phyloP scores from a whole-genome alignment of 257 asterid species.

The Solanum chmielewskii region DNA sequence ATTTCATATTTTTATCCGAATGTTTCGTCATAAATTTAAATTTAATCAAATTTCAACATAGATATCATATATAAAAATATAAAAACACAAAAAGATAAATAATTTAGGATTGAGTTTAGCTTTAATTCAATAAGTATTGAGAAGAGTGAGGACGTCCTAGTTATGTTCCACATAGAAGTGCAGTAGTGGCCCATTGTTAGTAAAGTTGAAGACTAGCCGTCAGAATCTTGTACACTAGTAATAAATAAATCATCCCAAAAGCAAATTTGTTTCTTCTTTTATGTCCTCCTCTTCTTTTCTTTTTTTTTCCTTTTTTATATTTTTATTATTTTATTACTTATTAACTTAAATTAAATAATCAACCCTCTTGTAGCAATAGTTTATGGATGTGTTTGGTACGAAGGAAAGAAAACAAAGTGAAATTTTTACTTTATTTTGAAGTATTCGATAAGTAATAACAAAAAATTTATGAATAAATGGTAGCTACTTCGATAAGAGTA shows the following conservation, averaged over 20 bases:
- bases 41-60: accelerated
- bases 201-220: neutral
- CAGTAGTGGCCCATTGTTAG: neutral
- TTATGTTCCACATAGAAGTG: neutral
- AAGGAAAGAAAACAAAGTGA: too few relatives aligned
- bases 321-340: too few relatives aligned
- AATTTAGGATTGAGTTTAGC: neutral
- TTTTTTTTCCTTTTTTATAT: too few relatives aligned
- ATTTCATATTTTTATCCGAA: too few relatives aligned
- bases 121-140: neutral
- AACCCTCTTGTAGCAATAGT: neutral
- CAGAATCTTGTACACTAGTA: neutral
- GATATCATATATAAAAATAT: neutral
- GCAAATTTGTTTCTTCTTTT: neutral
- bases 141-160: neutral
- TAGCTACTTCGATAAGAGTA: too few relatives aligned
- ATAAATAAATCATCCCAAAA: neutral
- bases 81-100: neutral
- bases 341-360: neutral
- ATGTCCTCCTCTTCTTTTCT: neutral
- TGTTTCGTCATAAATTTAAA: accelerated
- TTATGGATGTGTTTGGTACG: too few relatives aligned
- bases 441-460: accelerated
- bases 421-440: too few relatives aligned
- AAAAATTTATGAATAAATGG: too few relatives aligned